phyloP scores from a whole-genome alignment of 1,284 basidiomycete species.

The Ganoderma resinaceum region DNA sequence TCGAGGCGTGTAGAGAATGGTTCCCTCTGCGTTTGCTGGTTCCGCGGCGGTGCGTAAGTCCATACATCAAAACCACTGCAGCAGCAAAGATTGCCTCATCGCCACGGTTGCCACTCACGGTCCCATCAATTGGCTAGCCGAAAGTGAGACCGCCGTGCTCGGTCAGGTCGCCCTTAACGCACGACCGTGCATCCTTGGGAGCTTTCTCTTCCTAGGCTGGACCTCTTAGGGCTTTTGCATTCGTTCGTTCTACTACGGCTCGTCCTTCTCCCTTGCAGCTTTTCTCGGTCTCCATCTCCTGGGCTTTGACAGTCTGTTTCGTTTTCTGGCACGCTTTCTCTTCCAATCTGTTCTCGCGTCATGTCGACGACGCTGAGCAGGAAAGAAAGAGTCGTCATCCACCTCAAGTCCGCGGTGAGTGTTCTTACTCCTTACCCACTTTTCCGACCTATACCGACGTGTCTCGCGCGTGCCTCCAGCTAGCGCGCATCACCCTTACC shows the following conservation, averaged over 20 bases:
- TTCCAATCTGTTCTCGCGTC: background rate
- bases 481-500: constrained; percentile 43
- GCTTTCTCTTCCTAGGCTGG: constrained; percentile 20
- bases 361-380: constrained; percentile 10
- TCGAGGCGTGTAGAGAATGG: background rate
- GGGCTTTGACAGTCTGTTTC: constrained; percentile 31
- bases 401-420: constrained; percentile 27
- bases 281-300: constrained; percentile 6
- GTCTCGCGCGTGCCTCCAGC: constrained; percentile 30
- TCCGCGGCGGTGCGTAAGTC: background rate
- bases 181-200: constrained; percentile 16
- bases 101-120: constrained; percentile 26
- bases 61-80: constrained; percentile 25
- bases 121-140: constrained; percentile 1
- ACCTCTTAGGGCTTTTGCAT: constrained; percentile 15
- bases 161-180: constrained; percentile 15
- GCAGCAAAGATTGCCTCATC: constrained; percentile 22
- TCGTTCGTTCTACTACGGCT: constrained; percentile 5
- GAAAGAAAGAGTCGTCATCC: constrained; percentile 16
- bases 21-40: background rate
- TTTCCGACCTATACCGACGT: background rate
- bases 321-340: background rate
- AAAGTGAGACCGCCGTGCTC: background rate
- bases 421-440: background rate
- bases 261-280: constrained; percentile 7